These are phyloP conservation scores for Phaseolus coccineus DNA, from an alignment of 331 rosid genomes.

Conservation along the genomic window DNA sequence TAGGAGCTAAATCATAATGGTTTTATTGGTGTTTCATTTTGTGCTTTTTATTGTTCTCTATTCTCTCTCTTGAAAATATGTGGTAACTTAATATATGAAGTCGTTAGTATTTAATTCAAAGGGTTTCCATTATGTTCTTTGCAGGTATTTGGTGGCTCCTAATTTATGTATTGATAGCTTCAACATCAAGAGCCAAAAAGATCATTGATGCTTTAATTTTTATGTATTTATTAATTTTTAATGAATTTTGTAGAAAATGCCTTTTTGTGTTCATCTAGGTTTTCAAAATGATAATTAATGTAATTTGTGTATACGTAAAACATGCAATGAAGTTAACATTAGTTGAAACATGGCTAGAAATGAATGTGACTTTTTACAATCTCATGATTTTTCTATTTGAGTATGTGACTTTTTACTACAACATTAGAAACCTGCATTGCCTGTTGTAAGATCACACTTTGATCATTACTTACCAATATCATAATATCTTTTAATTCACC, in stretches of 20 bases:
- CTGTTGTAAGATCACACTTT: too few species aligned
- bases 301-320: not conserved
- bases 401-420: too few species aligned
- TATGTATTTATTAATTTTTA: constrained; percentile 22
- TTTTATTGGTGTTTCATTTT: not conserved
- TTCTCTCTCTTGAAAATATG: not conserved
- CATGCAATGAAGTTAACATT: not conserved
- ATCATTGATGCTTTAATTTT: constrained; percentile 19
- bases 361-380: too few species aligned
- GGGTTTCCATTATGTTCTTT: constrained; percentile 27
- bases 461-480: too few species aligned
- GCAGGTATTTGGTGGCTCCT: constrained; percentile 80
- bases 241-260: not conserved
- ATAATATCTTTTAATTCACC: too few species aligned
- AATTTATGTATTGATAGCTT: constrained; percentile 36
- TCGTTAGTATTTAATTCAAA: constrained; percentile 32
- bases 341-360: constrained; percentile 21
- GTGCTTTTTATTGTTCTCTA: not conserved
- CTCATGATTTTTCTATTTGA: too few species aligned
- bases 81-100: not conserved
- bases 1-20: too few species aligned
- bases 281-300: constrained; percentile 29
- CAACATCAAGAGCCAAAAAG: constrained; percentile 11
- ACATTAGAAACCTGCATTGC: too few species aligned
- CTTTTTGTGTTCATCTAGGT: not conserved